Evolutionary conservation across 768 basidiomycete species (phyloP).

Genomic region (Kwoniella sp.): DNA sequence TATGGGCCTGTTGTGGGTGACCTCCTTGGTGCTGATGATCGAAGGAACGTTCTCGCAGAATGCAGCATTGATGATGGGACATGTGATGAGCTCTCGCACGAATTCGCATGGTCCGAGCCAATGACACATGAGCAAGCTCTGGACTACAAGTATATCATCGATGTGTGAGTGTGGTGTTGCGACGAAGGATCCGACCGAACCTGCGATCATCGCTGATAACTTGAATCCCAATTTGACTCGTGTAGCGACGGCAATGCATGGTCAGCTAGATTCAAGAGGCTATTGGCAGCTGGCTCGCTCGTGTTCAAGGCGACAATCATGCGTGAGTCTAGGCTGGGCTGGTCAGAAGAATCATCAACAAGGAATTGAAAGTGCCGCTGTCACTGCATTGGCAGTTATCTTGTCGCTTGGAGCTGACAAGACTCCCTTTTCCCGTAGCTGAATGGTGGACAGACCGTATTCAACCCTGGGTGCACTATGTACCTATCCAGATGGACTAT

Average conservation of each 20-base stretch:
- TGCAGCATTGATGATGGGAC: slow-evolving; percentile 47
- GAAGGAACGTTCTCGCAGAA: slow-evolving; percentile 25
- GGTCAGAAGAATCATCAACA: not conserved
- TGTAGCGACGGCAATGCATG: slow-evolving; percentile 53
- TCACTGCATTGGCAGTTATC: no score
- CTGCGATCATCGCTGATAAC: not conserved
- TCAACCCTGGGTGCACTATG: slow-evolving; percentile 55
- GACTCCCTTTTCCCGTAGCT: slow-evolving; percentile 15
- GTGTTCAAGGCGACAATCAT: slow-evolving; percentile 53
- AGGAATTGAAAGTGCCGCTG: no score
- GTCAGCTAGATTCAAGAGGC: slow-evolving; percentile 53
- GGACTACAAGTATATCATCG: slow-evolving; percentile 51
- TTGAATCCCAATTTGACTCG: no score
- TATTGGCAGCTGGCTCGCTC: slow-evolving; percentile 43
- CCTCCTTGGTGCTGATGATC: not conserved
- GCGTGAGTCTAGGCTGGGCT: slow-evolving; percentile 34
- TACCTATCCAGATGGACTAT: slow-evolving; percentile 51
- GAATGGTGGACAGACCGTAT: slow-evolving; percentile 54
- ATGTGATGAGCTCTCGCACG: slow-evolving; percentile 42
- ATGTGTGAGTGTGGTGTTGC: slow-evolving; percentile 38
- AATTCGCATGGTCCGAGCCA: slow-evolving; percentile 32
- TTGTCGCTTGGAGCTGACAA: slow-evolving; percentile 1
- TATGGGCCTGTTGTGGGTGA: no score
- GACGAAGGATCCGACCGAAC: not conserved
- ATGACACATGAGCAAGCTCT: slow-evolving; percentile 44